A percentile compares a stretch with the other conserved stretches of the same genome.
These are phyloP conservation scores for Albugo candida DNA, from an alignment of 352 stramenopile genomes.

Conservation along the genomic window DNA sequence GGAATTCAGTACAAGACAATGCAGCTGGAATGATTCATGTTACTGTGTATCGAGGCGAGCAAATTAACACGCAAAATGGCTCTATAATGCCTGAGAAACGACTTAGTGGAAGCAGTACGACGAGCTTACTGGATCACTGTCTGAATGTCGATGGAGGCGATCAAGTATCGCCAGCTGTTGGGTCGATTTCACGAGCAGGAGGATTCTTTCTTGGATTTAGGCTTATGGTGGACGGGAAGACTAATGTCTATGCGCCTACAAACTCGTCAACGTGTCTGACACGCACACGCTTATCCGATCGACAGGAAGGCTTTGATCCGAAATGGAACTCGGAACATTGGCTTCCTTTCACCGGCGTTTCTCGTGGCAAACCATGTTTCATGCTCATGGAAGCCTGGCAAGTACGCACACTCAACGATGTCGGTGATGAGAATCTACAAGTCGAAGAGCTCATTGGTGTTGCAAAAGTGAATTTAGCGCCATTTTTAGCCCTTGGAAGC, in stretches of 20 bases:
- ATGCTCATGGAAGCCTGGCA: conserved; percentile 78
- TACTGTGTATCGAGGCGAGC: conserved; percentile 60
- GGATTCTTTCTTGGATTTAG: conserved; percentile 36
- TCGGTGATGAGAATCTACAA: conserved; percentile 15
- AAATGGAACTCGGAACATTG: conserved; percentile 73
- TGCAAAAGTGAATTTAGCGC: conserved; percentile 72
- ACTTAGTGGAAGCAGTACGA: conserved; percentile 20
- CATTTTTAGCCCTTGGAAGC: conserved; percentile 69
- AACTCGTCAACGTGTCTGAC: conserved; percentile 55
- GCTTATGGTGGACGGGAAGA: conserved; percentile 67
- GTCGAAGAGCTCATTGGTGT: conserved; percentile 60
- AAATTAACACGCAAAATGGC: conserved; percentile 44
- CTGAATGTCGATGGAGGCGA: conserved; percentile 1
- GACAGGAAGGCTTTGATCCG: conserved; percentile 29
- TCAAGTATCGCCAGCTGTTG: not conserved
- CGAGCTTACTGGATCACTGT: conserved; percentile 1
- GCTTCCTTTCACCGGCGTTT: conserved; percentile 44
- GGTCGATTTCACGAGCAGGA: conserved; percentile 6
- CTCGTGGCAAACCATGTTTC: conserved; percentile 62
- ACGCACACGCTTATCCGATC: conserved; percentile 34
- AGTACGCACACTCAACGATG: conserved; percentile 16
- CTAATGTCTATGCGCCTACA: conserved; percentile 68
- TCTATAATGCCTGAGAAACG: conserved; percentile 25
- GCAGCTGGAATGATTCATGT: conserved; percentile 50
- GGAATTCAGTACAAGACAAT: conserved; percentile 62